A percentile compares a stretch with the other conserved stretches of the same genome.
phyloP scores from a whole-genome alignment of 2,329 filamentous ascomycete genomes.

The Aspergillus jensenii region DNA sequence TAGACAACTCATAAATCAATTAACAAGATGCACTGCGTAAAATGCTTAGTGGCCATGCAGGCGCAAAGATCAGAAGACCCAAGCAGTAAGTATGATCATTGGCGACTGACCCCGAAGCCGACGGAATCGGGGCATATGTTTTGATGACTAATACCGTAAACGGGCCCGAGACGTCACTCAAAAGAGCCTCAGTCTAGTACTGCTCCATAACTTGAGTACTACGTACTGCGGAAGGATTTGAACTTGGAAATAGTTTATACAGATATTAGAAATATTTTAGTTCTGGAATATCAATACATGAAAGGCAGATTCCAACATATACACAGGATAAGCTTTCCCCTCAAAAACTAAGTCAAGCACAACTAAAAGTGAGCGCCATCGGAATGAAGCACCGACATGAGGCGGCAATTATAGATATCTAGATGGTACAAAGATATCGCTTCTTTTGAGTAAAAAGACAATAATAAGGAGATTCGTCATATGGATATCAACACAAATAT shows the following conservation, averaged over 20 bases:
- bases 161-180: not conserved
- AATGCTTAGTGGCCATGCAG: not conserved
- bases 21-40: not conserved
- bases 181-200: not conserved
- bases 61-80: not conserved
- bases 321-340: constrained; percentile 7
- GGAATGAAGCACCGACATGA: not conserved
- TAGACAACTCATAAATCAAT: not conserved
- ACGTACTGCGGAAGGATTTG: too few relatives aligned
- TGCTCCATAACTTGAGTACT: too few relatives aligned
- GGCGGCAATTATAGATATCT: not conserved
- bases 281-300: constrained; percentile 17
- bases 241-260: not conserved
- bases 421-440: constrained; percentile 10
- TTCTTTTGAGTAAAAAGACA: constrained; percentile 5
- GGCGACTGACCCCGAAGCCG: too few relatives aligned
- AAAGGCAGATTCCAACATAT: constrained; percentile 18
- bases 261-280: constrained; percentile 14
- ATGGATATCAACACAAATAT: constrained; percentile 17
- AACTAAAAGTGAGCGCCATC: not conserved
- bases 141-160: not conserved
- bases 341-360: not conserved
- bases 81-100: too few relatives aligned
- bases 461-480: constrained; percentile 23
- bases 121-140: too few relatives aligned